Conservation (phyloP, 1,139 yeast genomes). For the Protomyces lactucae-debilis region DNA sequence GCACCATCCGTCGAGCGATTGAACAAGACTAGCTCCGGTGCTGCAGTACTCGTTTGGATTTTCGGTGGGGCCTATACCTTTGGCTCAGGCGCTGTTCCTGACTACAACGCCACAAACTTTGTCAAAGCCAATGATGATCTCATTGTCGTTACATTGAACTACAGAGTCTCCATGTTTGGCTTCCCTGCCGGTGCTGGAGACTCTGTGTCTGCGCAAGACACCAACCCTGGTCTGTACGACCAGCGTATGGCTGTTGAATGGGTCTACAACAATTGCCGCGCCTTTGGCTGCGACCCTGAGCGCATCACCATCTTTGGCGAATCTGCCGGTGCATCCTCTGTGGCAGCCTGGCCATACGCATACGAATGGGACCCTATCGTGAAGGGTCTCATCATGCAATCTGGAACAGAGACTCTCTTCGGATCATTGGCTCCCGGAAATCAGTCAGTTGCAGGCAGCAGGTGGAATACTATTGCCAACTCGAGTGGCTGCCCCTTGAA, state of each 20-base stretch:
- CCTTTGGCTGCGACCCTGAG: conserved; percentile 42
- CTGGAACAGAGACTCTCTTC: conserved; percentile 20
- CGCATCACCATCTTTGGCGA: conserved; percentile 42
- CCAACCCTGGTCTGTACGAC: conserved; percentile 41
- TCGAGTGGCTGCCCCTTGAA: conserved; percentile 18
- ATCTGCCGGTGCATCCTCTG: conserved; percentile 41
- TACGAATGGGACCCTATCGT: conserved; percentile 21
- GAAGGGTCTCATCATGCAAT: conserved; percentile 21
- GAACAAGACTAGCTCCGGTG: conserved; percentile 9
- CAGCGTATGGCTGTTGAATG: conserved; percentile 40
- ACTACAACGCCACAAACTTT: conserved; percentile 9
- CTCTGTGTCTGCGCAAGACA: conserved; percentile 31
- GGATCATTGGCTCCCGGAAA: conserved; percentile 11
- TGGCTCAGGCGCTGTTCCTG: conserved; percentile 13
- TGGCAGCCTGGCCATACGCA: conserved; percentile 16
- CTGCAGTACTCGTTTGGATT: conserved; percentile 20
- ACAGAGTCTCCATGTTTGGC: conserved; percentile 7
- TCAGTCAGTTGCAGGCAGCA: background rate
- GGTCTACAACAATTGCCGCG: conserved; percentile 39
- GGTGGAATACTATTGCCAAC: conserved; percentile 13
- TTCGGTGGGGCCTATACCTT: conserved; percentile 24
- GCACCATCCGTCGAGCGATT: conserved; percentile 5
- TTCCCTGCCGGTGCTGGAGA: conserved; percentile 22
- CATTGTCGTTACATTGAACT: conserved; percentile 13
- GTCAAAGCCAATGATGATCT: conserved; percentile 12